These are phyloP conservation scores for Leishmania guyanensis DNA, from an alignment of 208 protist genomes.

Conservation along the genomic window DNA sequence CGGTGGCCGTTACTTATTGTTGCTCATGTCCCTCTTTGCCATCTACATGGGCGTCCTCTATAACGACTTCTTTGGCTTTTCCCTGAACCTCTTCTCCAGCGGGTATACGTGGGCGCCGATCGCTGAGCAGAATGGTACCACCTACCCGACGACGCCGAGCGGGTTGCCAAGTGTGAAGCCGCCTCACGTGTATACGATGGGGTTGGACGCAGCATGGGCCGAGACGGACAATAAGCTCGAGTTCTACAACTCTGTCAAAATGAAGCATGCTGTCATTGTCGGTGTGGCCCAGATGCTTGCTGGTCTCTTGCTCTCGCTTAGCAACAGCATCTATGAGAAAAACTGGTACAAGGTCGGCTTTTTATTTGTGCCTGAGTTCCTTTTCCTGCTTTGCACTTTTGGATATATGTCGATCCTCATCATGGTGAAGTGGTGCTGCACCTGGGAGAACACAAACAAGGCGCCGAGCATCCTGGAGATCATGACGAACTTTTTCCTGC, in stretches of 20 bases:
- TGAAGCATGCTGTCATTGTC: slow-evolving; percentile 98
- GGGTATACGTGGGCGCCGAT: slow-evolving; percentile 64
- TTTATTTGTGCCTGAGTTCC: slow-evolving; percentile 96
- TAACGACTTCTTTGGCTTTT: slow-evolving; percentile 96
- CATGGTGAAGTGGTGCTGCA: slow-evolving; percentile 96
- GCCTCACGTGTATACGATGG: slow-evolving; percentile 59
- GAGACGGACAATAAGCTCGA: slow-evolving; percentile 96
- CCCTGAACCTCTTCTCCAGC: slow-evolving; percentile 85
- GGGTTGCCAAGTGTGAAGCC: slow-evolving; percentile 53
- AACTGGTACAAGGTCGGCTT: slow-evolving; percentile 84
- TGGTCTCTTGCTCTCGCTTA: slow-evolving; percentile 91
- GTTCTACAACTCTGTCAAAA: slow-evolving; percentile 99
- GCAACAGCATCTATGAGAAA: slow-evolving; percentile 93
- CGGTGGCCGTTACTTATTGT: slow-evolving; percentile 94
- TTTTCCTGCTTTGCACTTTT: slow-evolving; percentile 96
- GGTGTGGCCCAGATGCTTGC: slow-evolving; percentile 97
- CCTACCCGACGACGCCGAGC: slow-evolving; percentile 42
- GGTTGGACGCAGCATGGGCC: slow-evolving; percentile 89
- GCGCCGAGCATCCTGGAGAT: slow-evolving; percentile 90
- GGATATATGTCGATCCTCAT: slow-evolving; percentile 98
- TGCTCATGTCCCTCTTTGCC: slow-evolving; percentile 97
- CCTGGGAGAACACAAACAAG: slow-evolving; percentile 87
- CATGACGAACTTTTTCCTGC: slow-evolving; percentile 94
- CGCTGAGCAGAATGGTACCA: slow-evolving; percentile 25
- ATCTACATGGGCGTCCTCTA: slow-evolving; percentile 98